A percentile compares a stretch with the other conserved stretches of the same genome.
Conservation (phyloP, 352 stramenopile species). For the Pythium scleroteichum region DNA sequence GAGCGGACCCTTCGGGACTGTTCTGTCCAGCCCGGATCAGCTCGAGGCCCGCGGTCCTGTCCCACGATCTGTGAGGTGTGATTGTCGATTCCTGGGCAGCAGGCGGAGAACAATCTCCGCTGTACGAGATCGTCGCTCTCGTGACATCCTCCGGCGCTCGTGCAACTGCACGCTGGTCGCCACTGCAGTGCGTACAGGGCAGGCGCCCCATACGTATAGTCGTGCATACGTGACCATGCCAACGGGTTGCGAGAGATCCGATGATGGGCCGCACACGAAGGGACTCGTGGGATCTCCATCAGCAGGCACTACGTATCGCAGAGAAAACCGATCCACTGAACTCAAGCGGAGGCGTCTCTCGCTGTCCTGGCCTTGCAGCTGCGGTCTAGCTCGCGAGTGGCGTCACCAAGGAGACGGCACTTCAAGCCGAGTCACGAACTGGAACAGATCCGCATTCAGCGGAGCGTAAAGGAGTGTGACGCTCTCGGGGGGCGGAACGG, state of each 20-base stretch:
- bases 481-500: too few relatives aligned
- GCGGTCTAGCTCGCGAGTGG: too few relatives aligned
- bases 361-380: background rate
- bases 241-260: background rate
- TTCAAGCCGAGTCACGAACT: background rate
- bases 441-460: too few relatives aligned
- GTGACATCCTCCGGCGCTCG: slow-evolving; percentile 2
- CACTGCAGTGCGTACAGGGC: background rate
- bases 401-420: too few relatives aligned
- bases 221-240: too few relatives aligned
- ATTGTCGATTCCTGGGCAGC: too few relatives aligned
- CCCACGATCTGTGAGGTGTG: too few relatives aligned
- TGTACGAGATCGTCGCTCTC: background rate
- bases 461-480: too few relatives aligned
- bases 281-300: background rate
- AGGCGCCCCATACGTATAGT: background rate
- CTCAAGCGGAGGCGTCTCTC: slow-evolving; percentile 4
- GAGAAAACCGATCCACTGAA: slow-evolving; percentile 19
- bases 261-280: background rate
- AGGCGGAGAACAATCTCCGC: background rate
- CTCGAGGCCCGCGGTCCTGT: too few relatives aligned
- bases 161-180: background rate
- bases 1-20: too few relatives aligned
- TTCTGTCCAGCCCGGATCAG: too few relatives aligned
- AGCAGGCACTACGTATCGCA: slow-evolving; percentile 16